Conservation (phyloP, 192 early-diverging fungal genomes). For the Coemansia furcata region DNA sequence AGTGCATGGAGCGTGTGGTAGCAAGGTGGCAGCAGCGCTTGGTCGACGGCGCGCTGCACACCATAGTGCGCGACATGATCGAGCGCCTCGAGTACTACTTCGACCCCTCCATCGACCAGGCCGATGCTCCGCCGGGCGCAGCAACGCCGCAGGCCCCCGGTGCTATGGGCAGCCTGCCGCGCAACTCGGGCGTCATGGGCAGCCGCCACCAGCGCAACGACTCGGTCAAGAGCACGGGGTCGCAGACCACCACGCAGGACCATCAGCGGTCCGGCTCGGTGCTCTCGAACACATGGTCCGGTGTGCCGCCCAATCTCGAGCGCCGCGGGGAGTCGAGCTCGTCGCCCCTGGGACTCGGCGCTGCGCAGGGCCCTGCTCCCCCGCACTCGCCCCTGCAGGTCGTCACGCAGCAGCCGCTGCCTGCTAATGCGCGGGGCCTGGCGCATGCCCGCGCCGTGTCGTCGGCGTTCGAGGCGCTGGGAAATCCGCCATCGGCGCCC, state of each 20-base stretch:
- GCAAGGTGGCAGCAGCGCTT: slow-evolving; percentile 36
- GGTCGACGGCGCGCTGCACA: slow-evolving; percentile 30
- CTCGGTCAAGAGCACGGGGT: slow-evolving; percentile 26
- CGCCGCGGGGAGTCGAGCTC: not conserved
- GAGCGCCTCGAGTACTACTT: slow-evolving; percentile 51
- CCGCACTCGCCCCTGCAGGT: slow-evolving; percentile 25
- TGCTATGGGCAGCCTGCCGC: not conserved
- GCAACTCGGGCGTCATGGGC: slow-evolving; percentile 17
- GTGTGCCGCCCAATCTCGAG: not conserved
- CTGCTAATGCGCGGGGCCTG: slow-evolving; percentile 24
- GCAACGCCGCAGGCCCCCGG: not conserved
- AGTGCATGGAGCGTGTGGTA: slow-evolving; percentile 26
- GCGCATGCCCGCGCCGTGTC: slow-evolving; percentile 46
- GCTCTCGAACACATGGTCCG: slow-evolving; percentile 23
- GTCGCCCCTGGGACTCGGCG: slow-evolving; percentile 1
- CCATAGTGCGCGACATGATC: slow-evolving; percentile 40
- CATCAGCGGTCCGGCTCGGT: slow-evolving; percentile 33
- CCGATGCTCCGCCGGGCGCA: not conserved
- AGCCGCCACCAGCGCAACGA: slow-evolving; percentile 36
- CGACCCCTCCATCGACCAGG: slow-evolving; percentile 26
- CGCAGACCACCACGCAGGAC: slow-evolving; percentile 17
- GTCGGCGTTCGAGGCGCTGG: slow-evolving; percentile 43
- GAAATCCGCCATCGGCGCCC: slow-evolving; percentile 11
- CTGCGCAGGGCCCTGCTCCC: not conserved
- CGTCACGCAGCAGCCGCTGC: slow-evolving; percentile 3